Conservation (phyloP, 495 filamentous ascomycete species). For the Pseudoneurospora amorphoporcata region DNA sequence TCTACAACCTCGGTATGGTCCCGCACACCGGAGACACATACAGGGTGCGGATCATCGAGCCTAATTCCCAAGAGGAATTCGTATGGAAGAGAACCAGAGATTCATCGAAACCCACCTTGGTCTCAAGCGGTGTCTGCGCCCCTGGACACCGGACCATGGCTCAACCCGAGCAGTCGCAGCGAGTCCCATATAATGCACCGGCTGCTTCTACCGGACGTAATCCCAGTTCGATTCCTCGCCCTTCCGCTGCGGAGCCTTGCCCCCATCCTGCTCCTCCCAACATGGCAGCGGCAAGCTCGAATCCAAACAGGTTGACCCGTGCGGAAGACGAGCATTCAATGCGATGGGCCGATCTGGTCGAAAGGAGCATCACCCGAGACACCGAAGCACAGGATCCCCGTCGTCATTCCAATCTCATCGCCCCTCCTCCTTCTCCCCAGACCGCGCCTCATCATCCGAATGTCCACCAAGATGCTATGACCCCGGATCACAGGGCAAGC, state of each 20-base stretch:
- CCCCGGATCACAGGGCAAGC: conserved; percentile 1
- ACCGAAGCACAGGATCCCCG: neutral
- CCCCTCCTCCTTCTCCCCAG: neutral
- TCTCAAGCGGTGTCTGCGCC: neutral
- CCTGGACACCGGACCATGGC: neutral
- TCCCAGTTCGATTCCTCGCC: neutral
- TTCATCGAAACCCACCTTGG: neutral
- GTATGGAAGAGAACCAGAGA: neutral
- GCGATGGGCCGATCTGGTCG: neutral
- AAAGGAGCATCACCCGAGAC: neutral
- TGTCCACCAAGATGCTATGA: conserved; percentile 7
- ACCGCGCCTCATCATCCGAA: neutral
- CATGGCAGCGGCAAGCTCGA: neutral
- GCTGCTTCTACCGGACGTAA: neutral
- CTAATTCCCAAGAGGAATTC: neutral
- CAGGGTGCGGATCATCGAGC: conserved; percentile 14
- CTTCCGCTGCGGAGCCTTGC: neutral
- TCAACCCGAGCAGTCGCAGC: neutral
- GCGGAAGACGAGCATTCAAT: neutral
- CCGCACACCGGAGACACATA: conserved; percentile 20
- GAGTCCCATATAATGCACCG: neutral
- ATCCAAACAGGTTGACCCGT: neutral
- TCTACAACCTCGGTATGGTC: conserved; percentile 29
- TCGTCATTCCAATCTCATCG: neutral
- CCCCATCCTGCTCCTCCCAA: neutral